A percentile compares a stretch with the other conserved stretches of the same genome.
Conservation (phyloP, 208 protist genomes). For the Porcisia hertigi region DNA sequence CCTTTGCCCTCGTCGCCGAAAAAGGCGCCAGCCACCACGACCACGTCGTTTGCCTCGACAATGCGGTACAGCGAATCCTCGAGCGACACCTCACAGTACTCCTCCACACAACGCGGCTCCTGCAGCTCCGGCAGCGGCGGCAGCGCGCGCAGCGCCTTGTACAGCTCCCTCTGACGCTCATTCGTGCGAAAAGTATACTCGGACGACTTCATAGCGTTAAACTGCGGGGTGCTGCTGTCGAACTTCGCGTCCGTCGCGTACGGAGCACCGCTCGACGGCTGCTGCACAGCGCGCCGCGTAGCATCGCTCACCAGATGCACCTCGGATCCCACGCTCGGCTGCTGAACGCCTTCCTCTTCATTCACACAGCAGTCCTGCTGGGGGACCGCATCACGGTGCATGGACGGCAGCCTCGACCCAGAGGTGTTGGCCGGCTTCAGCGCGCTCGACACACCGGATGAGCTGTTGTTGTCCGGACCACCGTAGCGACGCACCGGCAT, state of each 20-base stretch:
- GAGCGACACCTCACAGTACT: slow-evolving; percentile 70
- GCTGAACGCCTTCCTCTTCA: slow-evolving; percentile 5
- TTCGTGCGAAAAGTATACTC: slow-evolving; percentile 55
- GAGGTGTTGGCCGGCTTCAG: background rate
- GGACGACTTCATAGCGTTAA: slow-evolving; percentile 1
- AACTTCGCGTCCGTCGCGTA: background rate
- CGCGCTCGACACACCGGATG: slow-evolving; percentile 13
- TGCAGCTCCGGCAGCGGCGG: slow-evolving; percentile 73
- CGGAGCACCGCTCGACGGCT: background rate
- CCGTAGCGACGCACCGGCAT: slow-evolving; percentile 35
- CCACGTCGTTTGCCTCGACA: slow-evolving; percentile 77
- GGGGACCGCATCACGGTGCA: slow-evolving; percentile 17
- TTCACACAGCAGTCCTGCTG: too few species aligned
- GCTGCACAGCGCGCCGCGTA: background rate
- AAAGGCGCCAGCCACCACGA: slow-evolving; percentile 91
- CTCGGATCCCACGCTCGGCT: slow-evolving; percentile 23
- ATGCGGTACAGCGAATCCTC: slow-evolving; percentile 78
- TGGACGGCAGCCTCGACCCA: background rate
- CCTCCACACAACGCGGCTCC: slow-evolving; percentile 51
- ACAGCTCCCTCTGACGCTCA: slow-evolving; percentile 50
- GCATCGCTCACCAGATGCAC: slow-evolving; percentile 21
- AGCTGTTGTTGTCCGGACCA: slow-evolving; percentile 31
- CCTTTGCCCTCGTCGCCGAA: slow-evolving; percentile 94
- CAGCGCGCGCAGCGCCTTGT: slow-evolving; percentile 52
- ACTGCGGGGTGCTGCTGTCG: slow-evolving; percentile 5